Evolutionary conservation across 495 filamentous ascomycete genomes (phyloP).

Genomic region (Penicillium steckii): DNA sequence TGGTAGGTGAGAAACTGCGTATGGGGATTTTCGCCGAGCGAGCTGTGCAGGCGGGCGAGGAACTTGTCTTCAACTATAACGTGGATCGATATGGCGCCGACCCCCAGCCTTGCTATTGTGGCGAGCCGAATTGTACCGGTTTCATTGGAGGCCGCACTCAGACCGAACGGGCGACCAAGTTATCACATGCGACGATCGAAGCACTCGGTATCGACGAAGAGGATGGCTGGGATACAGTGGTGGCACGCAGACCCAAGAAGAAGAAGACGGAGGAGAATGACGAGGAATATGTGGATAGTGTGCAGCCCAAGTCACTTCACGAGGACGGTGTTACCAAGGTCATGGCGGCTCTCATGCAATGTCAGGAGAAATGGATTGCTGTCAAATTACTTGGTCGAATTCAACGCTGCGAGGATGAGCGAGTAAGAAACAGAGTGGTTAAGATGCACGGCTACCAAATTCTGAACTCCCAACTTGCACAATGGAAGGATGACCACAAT

Average conservation of each 20-base stretch:
- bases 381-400: constrained; percentile 91
- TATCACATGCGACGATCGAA: constrained; percentile 87
- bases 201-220: constrained; percentile 93
- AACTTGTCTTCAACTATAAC: constrained; percentile 99
- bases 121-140: constrained; percentile 89
- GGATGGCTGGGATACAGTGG: constrained; percentile 86
- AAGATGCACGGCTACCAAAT: constrained; percentile 98
- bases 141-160: constrained; percentile 98
- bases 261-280: constrained; percentile 95
- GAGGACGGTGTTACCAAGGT: constrained; percentile 93
- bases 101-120: constrained; percentile 95
- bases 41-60: constrained; percentile 82
- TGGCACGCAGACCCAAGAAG: constrained; percentile 84
- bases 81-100: constrained; percentile 97
- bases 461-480: constrained; percentile 76
- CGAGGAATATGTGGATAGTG: constrained; percentile 92
- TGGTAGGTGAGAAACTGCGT: constrained; percentile 95
- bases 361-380: constrained; percentile 98
- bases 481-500: constrained; percentile 85
- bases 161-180: constrained; percentile 90
- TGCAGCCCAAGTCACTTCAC: constrained; percentile 79
- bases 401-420: constrained; percentile 85
- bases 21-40: constrained; percentile 99
- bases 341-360: constrained; percentile 98
- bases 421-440: constrained; percentile 82